Evolutionary conservation across 148 eudicot genomes (phyloP), one percentile per base, ranked within the genome.

Genomic region (Cornus suecica): DNA sequence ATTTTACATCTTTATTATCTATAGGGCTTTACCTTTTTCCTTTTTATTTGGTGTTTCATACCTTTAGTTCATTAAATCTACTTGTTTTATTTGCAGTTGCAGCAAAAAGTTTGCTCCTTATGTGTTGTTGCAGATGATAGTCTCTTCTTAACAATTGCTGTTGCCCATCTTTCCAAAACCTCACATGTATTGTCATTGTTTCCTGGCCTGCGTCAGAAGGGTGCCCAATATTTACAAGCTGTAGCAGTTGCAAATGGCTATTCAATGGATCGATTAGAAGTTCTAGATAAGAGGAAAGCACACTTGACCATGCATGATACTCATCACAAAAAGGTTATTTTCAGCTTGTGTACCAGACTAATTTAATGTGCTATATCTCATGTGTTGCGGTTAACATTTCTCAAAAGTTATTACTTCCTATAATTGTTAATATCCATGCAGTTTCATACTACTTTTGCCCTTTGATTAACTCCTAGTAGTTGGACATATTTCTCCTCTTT

Each of bases 111-210:
- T 70, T 63, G 78, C 76, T 84, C 84, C 24, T 72, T 84, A 56
- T 94, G 97, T 82, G 80, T 86, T 51, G 86, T 94, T 83, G 89
- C 86, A 56, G 98, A 94, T 85, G 98, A 94, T 73, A 89, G 98
- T 81, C 54, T 94, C 76, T 94, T 94, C 80, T 79, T 90, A 82
- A 79, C 98, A 27, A 71, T 85, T 79, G 88, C 92, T 80, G 75
- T 89, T 71, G 83, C 92, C 63, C 81, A 74, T 83, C 88, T 89
- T 72, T 90, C 86, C 71, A 80, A 83, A 71, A 72, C 83, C 54
- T 85, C 93, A 25, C 87, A 76, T 24, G 73, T 90, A 73, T 80
- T 86, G 58, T 77, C 95, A 48, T 83, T 89, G 70, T 90, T 91
- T 82, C 97, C 97, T 42, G 97, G 94, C 34, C 71, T 94, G 69